Conservation (phyloP, 2,329 filamentous ascomycete genomes). For the Macrophomina phaseolina region DNA sequence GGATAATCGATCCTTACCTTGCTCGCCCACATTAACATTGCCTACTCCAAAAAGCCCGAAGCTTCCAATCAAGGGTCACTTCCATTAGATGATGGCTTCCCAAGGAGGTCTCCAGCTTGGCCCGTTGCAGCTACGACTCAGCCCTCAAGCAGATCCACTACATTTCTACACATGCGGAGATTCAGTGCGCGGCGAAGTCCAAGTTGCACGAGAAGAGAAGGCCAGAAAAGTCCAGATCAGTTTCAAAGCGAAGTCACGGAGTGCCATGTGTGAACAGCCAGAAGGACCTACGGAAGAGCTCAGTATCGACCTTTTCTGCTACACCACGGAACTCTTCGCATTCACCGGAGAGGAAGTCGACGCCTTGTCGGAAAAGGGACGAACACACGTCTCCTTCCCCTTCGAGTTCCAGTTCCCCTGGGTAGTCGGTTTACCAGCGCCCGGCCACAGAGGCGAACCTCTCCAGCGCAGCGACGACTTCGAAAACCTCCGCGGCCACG, state of each 20-base stretch:
- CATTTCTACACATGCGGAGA: not conserved
- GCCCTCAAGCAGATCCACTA: not conserved
- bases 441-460: not conserved
- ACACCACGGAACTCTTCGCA: not conserved
- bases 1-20: no score
- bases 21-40: no score
- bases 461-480: not conserved
- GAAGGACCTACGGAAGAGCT: not conserved
- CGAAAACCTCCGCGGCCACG: slow-evolving; percentile 1
- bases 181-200: not conserved
- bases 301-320: not conserved
- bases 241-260: not conserved
- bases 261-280: not conserved
- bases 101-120: not conserved
- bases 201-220: not conserved
- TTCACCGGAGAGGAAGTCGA: not conserved
- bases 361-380: not conserved
- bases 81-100: not conserved
- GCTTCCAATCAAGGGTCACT: not conserved
- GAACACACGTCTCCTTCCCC: slow-evolving; percentile 1
- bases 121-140: not conserved
- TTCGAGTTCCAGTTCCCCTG: slow-evolving; percentile 2
- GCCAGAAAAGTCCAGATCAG: not conserved
- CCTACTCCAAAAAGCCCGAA: no score
- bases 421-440: not conserved